Base-by-base conservation (phyloP, 768 basidiomycete genomes). In the Rickenella mellea region DNA sequence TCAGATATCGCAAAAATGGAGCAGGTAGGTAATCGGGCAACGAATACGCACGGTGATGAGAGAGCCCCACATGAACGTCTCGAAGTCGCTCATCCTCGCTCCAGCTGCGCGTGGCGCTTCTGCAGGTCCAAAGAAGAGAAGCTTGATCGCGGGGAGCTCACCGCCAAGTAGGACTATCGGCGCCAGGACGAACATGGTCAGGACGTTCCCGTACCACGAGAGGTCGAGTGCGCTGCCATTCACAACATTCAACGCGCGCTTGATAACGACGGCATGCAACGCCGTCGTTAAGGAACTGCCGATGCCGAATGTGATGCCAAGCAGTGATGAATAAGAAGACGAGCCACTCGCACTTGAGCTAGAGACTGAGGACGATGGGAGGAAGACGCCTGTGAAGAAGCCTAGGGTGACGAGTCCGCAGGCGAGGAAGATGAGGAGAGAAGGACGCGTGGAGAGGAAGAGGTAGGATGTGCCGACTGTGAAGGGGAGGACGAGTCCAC, bases 201-300 rank as follows among this genome's bases (percentile, higher is more conserved):
- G 57, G 25, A 89, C 60, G 61, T 98, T 98, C 29, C 83, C 84
- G 66, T 96, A 96, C 83, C 90, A 98, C 0, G 83, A 85, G 29
- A 98, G 73, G 30, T 83, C 69, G 41, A 94, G 70, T 5, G 93
- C 84, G 47, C 83, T 88, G 46, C 85, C 87, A 25, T 81, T 74
- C 25, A 97, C 90, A 38, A 86, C 70, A 27, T 68, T 69, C 15
- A 98, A 67, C 32, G 79, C 81, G 50, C 80, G 77, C 63, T 97
- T 98, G 67, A 98, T 96, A 45, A 96, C 82, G 19, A 96, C 89
- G 1, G 91, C 91, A 59, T 97, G 94, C 10, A 82, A 61, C 1
- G 92, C 85, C 9, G 89, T 91, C 47, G 92, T 84, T n/a, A 79
- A 66, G 5, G 89, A 92, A 50, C 81, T 85, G 24, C 82, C 64